Percentiles rank a stretch among this genome's conserved stretches.
These are phyloP conservation scores for Neurospora sp. DNA, from an alignment of 495 filamentous ascomycete species.

Conservation along the genomic window DNA sequence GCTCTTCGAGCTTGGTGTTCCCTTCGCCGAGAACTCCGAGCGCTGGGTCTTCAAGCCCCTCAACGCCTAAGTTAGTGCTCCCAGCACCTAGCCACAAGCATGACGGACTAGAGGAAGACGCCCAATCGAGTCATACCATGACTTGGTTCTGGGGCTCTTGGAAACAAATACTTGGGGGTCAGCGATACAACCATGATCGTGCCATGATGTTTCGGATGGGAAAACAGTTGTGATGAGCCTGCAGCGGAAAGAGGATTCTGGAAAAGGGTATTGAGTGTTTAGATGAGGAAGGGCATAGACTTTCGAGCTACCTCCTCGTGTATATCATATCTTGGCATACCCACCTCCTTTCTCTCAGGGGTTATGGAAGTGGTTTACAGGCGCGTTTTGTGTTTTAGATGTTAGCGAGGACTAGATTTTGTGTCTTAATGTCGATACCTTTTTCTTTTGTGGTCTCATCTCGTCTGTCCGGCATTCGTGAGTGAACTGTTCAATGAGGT, in stretches of 20 bases:
- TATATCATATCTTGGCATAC: neutral
- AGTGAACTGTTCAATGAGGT: neutral
- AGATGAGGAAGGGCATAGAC: neutral
- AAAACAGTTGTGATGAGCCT: neutral
- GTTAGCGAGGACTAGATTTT: neutral
- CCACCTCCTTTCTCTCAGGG: neutral
- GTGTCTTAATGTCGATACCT: neutral
- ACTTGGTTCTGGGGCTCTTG: neutral
- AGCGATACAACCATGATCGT: neutral
- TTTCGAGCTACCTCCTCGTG: neutral
- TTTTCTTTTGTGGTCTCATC: neutral
- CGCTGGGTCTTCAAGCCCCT: slow-evolving; percentile 64
- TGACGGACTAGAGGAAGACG: neutral
- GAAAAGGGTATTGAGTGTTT: neutral
- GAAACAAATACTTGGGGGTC: neutral
- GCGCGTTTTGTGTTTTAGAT: neutral
- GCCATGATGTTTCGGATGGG: neutral
- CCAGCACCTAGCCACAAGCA: neutral
- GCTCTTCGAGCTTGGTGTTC: slow-evolving; percentile 92
- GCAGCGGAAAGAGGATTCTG: neutral
- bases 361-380: neutral
- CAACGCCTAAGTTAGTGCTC: slow-evolving; percentile 9
- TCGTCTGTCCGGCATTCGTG: neutral
- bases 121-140: neutral
- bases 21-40: slow-evolving; percentile 60